Evolutionary conservation across 2,329 filamentous ascomycete species (phyloP).

Genomic region (Aaosphaeria pasadenensis): DNA sequence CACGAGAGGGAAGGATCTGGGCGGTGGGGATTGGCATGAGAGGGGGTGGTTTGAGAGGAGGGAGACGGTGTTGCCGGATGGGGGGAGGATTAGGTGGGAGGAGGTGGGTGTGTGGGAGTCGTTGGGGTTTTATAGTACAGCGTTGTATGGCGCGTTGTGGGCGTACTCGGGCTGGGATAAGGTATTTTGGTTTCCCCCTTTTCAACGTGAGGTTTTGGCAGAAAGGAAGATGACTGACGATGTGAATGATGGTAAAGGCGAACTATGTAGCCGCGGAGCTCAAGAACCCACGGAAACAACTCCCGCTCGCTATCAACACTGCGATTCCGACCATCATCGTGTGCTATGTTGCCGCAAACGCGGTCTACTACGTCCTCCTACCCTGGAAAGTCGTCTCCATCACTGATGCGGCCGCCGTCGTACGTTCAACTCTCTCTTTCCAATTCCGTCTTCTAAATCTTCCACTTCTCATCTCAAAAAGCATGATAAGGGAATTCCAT

Average conservation of each 20-base stretch:
- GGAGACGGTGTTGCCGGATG: constrained; percentile 25
- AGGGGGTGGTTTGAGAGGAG: constrained; percentile 30
- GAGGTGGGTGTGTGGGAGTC: constrained; percentile 54
- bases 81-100: constrained; percentile 30
- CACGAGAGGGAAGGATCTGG: constrained; percentile 22
- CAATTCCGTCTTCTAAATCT: not conserved
- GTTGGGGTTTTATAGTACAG: constrained; percentile 58
- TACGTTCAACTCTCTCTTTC: constrained; percentile 31
- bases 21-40: constrained; percentile 33
- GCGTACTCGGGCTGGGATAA: constrained; percentile 40
- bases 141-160: constrained; percentile 45
- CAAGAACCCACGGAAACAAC: constrained; percentile 32
- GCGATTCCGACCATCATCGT: constrained; percentile 60
- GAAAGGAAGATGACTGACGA: constrained; percentile 1
- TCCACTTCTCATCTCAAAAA: not conserved
- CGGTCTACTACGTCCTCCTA: constrained; percentile 61
- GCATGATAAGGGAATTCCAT: no score
- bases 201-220: no score
- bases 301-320: constrained; percentile 61
- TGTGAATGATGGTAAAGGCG: constrained; percentile 16
- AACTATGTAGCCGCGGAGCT: constrained; percentile 39
- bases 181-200: constrained; percentile 10
- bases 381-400: constrained; percentile 59
- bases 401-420: constrained; percentile 63
- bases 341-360: constrained; percentile 60